phyloP scores from a whole-genome alignment of 345 rosid species.

The Eucalyptus pauciflora region DNA sequence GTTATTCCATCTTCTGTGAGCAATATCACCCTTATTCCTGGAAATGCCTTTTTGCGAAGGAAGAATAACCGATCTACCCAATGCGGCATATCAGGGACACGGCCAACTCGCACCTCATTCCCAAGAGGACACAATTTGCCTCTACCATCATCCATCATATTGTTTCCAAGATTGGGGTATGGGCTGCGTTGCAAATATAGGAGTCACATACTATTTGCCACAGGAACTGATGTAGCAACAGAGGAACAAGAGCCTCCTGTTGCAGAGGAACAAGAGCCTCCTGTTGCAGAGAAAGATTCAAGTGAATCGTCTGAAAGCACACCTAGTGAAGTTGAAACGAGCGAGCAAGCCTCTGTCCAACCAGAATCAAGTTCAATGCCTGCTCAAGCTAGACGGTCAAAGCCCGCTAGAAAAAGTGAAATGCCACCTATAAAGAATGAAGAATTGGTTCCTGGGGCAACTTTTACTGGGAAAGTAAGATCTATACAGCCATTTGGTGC shows the following conservation, averaged over 20 bases:
- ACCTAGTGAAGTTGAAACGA: conserved; percentile 15
- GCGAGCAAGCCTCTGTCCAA: conserved; percentile 9
- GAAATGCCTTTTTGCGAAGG: conserved; percentile 28
- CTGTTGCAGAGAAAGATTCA: conserved; percentile 29
- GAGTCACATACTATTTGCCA: conserved; percentile 22
- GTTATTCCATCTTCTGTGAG: conserved; percentile 44
- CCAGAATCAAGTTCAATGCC: conserved; percentile 15
- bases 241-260: conserved; percentile 50
- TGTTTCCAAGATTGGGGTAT: conserved; percentile 37
- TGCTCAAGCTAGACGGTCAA: conserved; percentile 32
- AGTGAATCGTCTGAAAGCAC: conserved; percentile 14
- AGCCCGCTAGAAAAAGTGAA: conserved; percentile 60
- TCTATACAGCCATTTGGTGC: conserved; percentile 96
- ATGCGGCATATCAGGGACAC: conserved; percentile 36
- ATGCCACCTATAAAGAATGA: conserved; percentile 77
- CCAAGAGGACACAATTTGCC: conserved; percentile 32
- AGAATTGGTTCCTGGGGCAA: conserved; percentile 68
- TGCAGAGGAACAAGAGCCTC: conserved; percentile 34
- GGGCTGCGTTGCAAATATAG: conserved; percentile 20
- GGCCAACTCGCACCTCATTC: conserved; percentile 7
- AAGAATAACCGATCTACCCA: conserved; percentile 24
- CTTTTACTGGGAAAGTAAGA: conserved; percentile 77
- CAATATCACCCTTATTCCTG: conserved; percentile 48
- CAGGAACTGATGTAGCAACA: conserved; percentile 56
- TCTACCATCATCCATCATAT: conserved; percentile 22